Conservation (phyloP, 2,329 filamentous ascomycete species). For the Xylariaceae sp. region DNA sequence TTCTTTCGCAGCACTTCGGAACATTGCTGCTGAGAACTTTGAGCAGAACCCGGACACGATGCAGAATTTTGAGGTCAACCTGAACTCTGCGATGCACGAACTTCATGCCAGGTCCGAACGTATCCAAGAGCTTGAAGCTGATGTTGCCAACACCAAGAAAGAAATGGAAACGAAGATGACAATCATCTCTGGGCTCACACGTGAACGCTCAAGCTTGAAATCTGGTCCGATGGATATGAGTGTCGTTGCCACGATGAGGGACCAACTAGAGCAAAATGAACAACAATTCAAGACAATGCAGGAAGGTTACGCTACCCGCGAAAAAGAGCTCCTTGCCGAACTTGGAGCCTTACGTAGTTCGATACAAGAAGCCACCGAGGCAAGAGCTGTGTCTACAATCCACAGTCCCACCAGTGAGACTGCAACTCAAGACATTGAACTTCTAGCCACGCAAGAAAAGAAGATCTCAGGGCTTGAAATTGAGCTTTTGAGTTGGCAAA, state of each 20-base stretch:
- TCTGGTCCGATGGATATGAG: constrained; percentile 87
- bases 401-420: constrained; percentile 41
- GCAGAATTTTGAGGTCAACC: constrained; percentile 90
- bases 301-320: constrained; percentile 73
- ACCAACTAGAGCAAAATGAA: constrained; percentile 88
- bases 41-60: constrained; percentile 81
- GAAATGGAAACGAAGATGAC: constrained; percentile 98
- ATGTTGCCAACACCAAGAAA: constrained; percentile 82
- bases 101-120: constrained; percentile 85
- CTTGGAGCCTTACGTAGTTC: constrained; percentile 71
- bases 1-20: constrained; percentile 87
- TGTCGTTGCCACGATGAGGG: constrained; percentile 83
- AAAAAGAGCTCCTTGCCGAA: constrained; percentile 76
- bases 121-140: constrained; percentile 87
- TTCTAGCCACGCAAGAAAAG: constrained; percentile 54
- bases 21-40: constrained; percentile 86
- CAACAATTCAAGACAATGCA: constrained; percentile 77
- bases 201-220: constrained; percentile 90
- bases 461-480: constrained; percentile 71
- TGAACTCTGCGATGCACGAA: constrained; percentile 93
- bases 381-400: constrained; percentile 24
- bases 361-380: constrained; percentile 47
- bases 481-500: constrained; percentile 77
- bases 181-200: constrained; percentile 91
- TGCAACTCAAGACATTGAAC: constrained; percentile 39